A percentile compares a stretch with the other conserved stretches of the same genome.
phyloP scores from a whole-genome alignment of 2,329 filamentous ascomycete genomes.

The Trichoderma arundinaceum region DNA sequence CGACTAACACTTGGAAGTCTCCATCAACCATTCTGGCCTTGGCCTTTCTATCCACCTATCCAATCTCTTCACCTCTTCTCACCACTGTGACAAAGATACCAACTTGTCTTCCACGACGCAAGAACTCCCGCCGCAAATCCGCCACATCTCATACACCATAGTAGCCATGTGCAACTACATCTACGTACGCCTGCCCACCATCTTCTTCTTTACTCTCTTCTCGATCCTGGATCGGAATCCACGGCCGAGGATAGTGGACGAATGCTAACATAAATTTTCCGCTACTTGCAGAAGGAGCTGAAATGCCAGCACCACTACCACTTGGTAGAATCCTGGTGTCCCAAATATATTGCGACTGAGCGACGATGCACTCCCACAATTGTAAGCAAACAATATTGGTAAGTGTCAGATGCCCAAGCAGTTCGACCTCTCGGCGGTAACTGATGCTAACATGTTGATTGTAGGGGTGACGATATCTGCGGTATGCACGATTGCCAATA shows the following conservation, averaged over 20 bases:
- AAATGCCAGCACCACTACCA: conserved; percentile 60
- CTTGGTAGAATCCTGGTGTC: conserved; percentile 54
- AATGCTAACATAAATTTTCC: conserved; percentile 28
- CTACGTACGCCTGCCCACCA: conserved; percentile 45
- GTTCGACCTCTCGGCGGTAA: conserved; percentile 10
- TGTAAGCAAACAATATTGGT: conserved; percentile 55
- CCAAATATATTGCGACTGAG: conserved; percentile 53
- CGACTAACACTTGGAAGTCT: conserved; percentile 1
- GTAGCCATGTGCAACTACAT: conserved; percentile 58
- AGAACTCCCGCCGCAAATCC: conserved; percentile 9
- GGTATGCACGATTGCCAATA: conserved; percentile 43
- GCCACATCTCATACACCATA: conserved; percentile 1
- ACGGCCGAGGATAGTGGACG: not conserved
- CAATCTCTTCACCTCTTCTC: conserved; percentile 9
- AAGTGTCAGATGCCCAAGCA: conserved; percentile 34
- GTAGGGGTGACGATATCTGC: conserved; percentile 53
- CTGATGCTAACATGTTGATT: conserved; percentile 37
- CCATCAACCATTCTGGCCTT: conserved; percentile 7
- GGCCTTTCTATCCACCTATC: not conserved
- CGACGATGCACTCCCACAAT: conserved; percentile 51
- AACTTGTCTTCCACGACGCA: not conserved
- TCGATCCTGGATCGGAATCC: not conserved
- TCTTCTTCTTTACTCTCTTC: not conserved
- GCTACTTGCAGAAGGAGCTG: conserved; percentile 52
- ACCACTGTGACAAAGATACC: not conserved